Percentiles rank a stretch among this genome's conserved stretches.
Conservation (phyloP, 371 early-diverging fungal genomes). For the Mucor plumbeus region DNA sequence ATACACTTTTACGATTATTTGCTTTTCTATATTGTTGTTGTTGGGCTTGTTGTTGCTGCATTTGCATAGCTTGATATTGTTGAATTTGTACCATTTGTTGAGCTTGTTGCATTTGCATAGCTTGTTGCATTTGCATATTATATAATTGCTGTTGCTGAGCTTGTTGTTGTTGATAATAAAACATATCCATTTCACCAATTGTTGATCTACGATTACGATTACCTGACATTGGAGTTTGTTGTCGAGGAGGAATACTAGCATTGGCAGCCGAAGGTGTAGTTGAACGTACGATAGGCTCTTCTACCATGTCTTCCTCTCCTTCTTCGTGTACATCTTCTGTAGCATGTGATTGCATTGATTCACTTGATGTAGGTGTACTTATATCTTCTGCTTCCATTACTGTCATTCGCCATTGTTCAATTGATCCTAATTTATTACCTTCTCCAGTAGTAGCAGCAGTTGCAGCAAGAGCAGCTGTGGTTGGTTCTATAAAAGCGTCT, state of each 20-base stretch:
- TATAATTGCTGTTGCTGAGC: slow-evolving; percentile 25
- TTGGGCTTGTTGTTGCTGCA: slow-evolving; percentile 29
- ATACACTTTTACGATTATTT: slow-evolving; percentile 44
- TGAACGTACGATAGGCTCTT: slow-evolving; percentile 22
- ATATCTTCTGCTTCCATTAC: slow-evolving; percentile 29
- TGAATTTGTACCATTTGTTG: slow-evolving; percentile 38
- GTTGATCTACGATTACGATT: slow-evolving; percentile 34
- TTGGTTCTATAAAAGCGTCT: slow-evolving; percentile 10
- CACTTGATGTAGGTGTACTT: slow-evolving; percentile 13
- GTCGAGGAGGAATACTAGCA: background rate
- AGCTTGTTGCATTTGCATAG: slow-evolving; percentile 39
- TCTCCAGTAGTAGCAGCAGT: background rate
- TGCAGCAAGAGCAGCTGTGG: slow-evolving; percentile 1
- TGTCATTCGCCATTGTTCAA: slow-evolving; percentile 36
- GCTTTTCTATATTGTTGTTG: slow-evolving; percentile 19
- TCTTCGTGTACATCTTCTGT: slow-evolving; percentile 6
- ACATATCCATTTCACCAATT: slow-evolving; percentile 45
- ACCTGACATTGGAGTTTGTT: slow-evolving; percentile 3
- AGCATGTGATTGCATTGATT: slow-evolving; percentile 2
- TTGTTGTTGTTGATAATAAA: slow-evolving; percentile 29
- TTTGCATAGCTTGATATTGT: slow-evolving; percentile 41
- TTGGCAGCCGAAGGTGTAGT: background rate
- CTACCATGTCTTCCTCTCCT: slow-evolving; percentile 16
- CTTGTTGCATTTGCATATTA: slow-evolving; percentile 35
- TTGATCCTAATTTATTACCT: slow-evolving; percentile 10